phyloP scores from a whole-genome alignment of 176 grass and related monocot genomes.

The Oryza officinalis region DNA sequence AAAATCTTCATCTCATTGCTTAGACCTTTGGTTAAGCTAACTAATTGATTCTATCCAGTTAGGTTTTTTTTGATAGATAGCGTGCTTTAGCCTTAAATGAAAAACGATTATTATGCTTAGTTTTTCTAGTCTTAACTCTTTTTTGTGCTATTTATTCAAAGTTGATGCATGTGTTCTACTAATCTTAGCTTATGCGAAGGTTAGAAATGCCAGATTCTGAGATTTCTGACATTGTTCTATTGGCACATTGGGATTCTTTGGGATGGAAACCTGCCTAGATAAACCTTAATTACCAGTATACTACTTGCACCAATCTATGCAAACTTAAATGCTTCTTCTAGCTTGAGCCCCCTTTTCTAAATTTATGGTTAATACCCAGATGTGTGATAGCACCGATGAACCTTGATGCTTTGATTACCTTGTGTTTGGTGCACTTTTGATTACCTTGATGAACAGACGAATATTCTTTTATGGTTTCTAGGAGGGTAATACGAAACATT shows the following conservation, averaged over 20 bases:
- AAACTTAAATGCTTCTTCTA: not conserved
- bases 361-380: not conserved
- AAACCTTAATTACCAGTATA: not conserved
- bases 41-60: not conserved
- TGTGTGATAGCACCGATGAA: not conserved
- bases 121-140: not conserved
- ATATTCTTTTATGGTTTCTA: not conserved
- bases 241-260: not conserved
- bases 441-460: no score
- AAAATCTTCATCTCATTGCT: not conserved
- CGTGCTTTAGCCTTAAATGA: not conserved
- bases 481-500: not conserved
- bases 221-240: constrained; percentile 10
- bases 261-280: not conserved
- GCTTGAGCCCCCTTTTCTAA: not conserved
- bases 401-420: not conserved
- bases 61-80: not conserved
- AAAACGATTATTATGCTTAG: not conserved
- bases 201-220: not conserved
- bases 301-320: not conserved
- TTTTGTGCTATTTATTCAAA: not conserved
- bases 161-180: not conserved
- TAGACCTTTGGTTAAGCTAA: not conserved
- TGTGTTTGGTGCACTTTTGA: not conserved
- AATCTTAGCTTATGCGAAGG: not conserved